Evolutionary conservation across 306 rosid genomes (phyloP).

Genomic region (Canavalia gladiata): DNA sequence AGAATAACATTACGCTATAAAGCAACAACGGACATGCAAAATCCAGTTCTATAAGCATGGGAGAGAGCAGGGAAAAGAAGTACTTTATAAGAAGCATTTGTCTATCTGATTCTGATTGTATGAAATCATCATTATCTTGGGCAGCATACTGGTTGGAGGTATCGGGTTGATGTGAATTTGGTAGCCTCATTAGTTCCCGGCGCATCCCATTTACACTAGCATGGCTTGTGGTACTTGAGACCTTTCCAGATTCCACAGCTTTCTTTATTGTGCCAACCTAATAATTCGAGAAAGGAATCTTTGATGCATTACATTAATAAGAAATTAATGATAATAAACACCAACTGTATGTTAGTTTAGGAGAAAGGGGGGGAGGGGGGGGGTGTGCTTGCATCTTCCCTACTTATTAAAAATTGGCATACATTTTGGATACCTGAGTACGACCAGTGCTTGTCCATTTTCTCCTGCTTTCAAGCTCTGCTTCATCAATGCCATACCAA

Average conservation of each 20-base stretch:
- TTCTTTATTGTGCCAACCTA: constrained; percentile 78
- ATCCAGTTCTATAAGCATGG: constrained; percentile 27
- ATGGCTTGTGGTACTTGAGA: constrained; percentile 53
- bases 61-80: neutral
- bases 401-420: constrained; percentile 37
- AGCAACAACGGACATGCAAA: constrained; percentile 34
- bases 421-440: constrained; percentile 70
- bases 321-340: neutral
- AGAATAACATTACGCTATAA: constrained; percentile 2
- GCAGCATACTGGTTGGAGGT: constrained; percentile 65
- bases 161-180: constrained; percentile 64
- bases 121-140: constrained; percentile 75
- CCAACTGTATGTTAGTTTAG: no score
- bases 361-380: no score
- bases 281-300: constrained; percentile 29
- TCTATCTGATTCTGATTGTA: constrained; percentile 91
- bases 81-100: constrained; percentile 93
- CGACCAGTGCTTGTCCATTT: constrained; percentile 90
- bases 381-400: constrained; percentile 14
- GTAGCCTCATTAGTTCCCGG: constrained; percentile 86
- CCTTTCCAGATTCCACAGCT: constrained; percentile 69
- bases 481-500: constrained; percentile 87
- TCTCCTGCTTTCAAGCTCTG: constrained; percentile 85
- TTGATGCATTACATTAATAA: neutral
- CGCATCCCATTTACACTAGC: constrained; percentile 68